phyloP scores from a whole-genome alignment of 257 asterid genomes.

The Eustoma russellianum region DNA sequence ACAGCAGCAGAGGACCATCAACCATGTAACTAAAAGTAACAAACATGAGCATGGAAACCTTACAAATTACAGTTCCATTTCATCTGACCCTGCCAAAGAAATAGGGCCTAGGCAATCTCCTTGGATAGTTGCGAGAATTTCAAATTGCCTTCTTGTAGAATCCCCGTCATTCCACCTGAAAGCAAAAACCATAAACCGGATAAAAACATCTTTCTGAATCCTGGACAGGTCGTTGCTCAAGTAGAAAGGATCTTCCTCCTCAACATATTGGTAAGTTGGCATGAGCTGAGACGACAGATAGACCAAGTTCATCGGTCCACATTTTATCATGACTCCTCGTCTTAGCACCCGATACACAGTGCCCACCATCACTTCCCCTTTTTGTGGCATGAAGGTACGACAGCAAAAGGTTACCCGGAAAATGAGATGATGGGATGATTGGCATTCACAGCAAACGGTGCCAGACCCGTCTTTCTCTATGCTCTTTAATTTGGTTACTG shows the following conservation, averaged over 20 bases:
- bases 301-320: slow-evolving; percentile 71
- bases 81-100: slow-evolving; percentile 54
- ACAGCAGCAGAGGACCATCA: not conserved
- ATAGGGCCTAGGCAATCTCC: slow-evolving; percentile 70
- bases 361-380: slow-evolving; percentile 59
- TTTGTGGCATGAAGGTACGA: slow-evolving; percentile 46
- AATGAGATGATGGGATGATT: slow-evolving; percentile 10
- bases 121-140: slow-evolving; percentile 50
- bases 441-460: not conserved
- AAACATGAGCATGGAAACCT: not conserved
- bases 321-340: slow-evolving; percentile 47
- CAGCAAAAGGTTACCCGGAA: slow-evolving; percentile 47
- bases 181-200: slow-evolving; percentile 44
- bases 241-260: slow-evolving; percentile 23
- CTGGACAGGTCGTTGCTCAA: slow-evolving; percentile 44
- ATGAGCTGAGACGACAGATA: slow-evolving; percentile 36
- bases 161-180: slow-evolving; percentile 33
- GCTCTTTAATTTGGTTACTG: slow-evolving; percentile 50
- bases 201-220: slow-evolving; percentile 46
- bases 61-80: slow-evolving; percentile 28
- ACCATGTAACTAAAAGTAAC: not conserved
- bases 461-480: slow-evolving; percentile 35
- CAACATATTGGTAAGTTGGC: slow-evolving; percentile 41
- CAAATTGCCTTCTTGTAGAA: slow-evolving; percentile 28
- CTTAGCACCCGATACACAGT: slow-evolving; percentile 24